Percentiles rank a stretch among this genome's conserved stretches.
Evolutionary conservation across 179 eudicot genomes (phyloP).

Genomic region (Dionaea muscipula): DNA sequence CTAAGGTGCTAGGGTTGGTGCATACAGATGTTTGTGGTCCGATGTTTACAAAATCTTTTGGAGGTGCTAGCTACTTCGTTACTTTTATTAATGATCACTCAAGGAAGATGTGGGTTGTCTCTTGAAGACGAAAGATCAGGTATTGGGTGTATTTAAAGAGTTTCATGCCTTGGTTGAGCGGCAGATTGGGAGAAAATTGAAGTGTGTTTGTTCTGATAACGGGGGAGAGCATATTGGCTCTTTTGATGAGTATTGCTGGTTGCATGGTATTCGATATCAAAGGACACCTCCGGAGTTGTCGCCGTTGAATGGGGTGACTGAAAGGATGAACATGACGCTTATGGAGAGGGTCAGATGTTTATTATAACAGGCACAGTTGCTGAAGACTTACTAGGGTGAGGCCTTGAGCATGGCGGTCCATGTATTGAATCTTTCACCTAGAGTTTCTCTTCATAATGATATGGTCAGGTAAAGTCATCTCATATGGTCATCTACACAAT

Average conservation of each 20-base stretch:
- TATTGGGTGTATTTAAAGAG: background rate
- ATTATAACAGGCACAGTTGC: background rate
- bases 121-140: background rate
- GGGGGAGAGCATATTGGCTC: constrained; percentile 6
- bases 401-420: background rate
- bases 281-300: background rate
- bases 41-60: too few species aligned
- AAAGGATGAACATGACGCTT: background rate
- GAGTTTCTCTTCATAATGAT: background rate
- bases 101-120: constrained; percentile 1
- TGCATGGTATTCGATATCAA: constrained; percentile 2
- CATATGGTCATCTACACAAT: background rate
- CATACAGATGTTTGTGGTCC: too few species aligned
- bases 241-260: constrained; percentile 3
- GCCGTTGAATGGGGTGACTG: background rate
- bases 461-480: background rate
- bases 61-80: too few species aligned
- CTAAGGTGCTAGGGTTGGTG: too few species aligned
- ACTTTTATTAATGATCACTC: constrained; percentile 6
- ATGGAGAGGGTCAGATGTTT: background rate
- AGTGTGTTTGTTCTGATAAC: constrained; percentile 1
- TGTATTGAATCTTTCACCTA: background rate
- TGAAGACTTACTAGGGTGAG: background rate
- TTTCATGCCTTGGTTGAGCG: background rate
- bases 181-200: background rate